Evolutionary conservation across 75 land plant genomes (phyloP), one percentile per base, ranked within the genome.

Genomic region (Pinus albicaulis): DNA sequence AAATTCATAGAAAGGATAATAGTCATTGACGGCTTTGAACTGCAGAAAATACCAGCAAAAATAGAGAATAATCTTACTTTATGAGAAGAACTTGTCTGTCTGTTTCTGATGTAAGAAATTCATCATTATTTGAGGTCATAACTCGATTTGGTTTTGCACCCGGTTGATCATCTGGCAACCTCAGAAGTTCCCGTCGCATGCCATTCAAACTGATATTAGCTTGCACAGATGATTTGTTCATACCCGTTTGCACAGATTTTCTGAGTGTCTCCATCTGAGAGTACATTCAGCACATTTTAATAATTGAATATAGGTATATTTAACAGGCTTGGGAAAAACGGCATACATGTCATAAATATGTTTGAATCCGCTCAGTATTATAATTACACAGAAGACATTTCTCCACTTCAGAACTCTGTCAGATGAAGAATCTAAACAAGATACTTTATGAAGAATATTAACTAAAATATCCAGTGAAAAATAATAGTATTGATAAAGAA

Each of bases 51-150:
- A 28, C 34, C 41, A 31, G 34, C 38, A 6, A 34, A 64, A 16
- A 31, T 31, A 61, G 17, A 56, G 7, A 23, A 68, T 38, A 58
- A 48, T 65, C 80, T 62, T 86, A 88, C 91, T 74, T 90, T 57
- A 90, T 82, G 41, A 90, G 77, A 22, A 90, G 83, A 38, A 87
- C 74, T 61, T 90, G 92, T 77, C 86, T 76, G 72, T 90, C 92
- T 17, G 86, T 66, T 69, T 90, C 92, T 55, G 82, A 78, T 26
- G 83, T 28, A 64, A 86, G 71, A 72, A 85, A 88, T 48, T 83
- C 83, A 38, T 90, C 92, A 75, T 82, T 77, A 62, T 76, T 55
- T 41, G 74, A 79, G 56, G 28, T 52, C 38, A 74, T 53, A 72
- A 63, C 28, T 10, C 64, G 59, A 57, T 78, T 79, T 28, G 83